Base-by-base conservation (phyloP, 2,329 filamentous ascomycete species). In the Annulohypoxylon truncatum region DNA sequence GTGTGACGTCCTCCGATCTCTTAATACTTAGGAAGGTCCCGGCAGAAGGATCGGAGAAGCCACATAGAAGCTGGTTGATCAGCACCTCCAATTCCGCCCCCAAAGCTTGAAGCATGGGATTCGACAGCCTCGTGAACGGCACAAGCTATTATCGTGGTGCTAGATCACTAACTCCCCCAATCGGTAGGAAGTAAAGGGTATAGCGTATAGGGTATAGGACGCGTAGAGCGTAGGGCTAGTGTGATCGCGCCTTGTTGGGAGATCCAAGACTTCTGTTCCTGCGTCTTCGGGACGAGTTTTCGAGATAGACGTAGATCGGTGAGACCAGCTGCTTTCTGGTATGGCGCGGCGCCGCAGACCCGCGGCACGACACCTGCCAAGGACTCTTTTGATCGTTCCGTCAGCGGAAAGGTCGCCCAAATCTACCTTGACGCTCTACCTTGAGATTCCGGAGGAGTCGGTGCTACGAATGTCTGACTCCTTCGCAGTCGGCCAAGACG, bases 1-100 rank as follows among this genome's bases (percentile, higher is more conserved):
- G 61, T 66, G 52, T 58, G 53, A 68, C 61, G 65, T 56, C 50
- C 59, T 51, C 38, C 54, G 54, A 66, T 69, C 63, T 61, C 53
- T 44, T 20, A 56, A 12, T 29, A 15, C 28, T 26, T 56, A 22
- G 31, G 28, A 35, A 35, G 46, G 48, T 48, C 29, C 15, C 29
- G 55, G 46, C 26, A 38, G 47, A 61, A 62, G 59, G 55, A 64
- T 63, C 24, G 24, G 35, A 48, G 60, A 48, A 51, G 56, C 47
- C 47, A 51, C 55, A 46, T 56, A 22, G 56, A 38, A 64, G 48
- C 35, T 18, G 20, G 55, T 42, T 13, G 29, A 53, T 56, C 40
- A 24, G 46, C 20, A 46, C 22, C 8, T 54, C 31, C 28, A 20
- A 20, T 55, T 61, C 10, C 31, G 62, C 28, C 66, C 66, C 59